Evolutionary conservation across 1,284 basidiomycete species (phyloP).

Genomic region (Ganoderma meredithae): DNA sequence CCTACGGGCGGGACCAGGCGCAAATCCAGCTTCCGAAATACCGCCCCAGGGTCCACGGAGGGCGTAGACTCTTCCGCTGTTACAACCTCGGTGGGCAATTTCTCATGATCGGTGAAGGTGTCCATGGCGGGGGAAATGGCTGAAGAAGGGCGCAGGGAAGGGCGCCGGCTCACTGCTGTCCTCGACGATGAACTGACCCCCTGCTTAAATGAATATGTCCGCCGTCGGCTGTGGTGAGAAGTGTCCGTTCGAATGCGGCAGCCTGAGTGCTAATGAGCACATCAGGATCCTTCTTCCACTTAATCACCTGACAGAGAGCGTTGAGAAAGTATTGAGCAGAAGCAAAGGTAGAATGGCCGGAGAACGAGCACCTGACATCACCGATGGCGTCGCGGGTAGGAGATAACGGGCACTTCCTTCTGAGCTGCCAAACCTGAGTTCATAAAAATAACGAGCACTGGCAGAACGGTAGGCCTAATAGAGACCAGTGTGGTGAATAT

Average conservation of each 20-base stretch:
- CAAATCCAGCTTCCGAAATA: conserved; percentile 36
- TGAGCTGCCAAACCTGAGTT: no score
- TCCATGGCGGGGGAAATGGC: not conserved
- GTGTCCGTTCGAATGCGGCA: not conserved
- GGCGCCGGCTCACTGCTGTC: not conserved
- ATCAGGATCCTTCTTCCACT: not conserved
- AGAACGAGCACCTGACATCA: no score
- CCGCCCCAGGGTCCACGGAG: not conserved
- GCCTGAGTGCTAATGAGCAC: not conserved
- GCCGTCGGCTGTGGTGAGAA: not conserved
- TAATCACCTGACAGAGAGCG: not conserved
- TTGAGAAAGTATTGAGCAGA: not conserved
- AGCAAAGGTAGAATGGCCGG: not conserved
- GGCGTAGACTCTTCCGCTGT: not conserved
- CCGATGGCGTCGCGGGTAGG: no score
- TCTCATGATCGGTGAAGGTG: not conserved
- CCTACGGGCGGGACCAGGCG: conserved; percentile 18
- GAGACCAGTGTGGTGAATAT: no score
- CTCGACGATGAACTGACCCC: not conserved
- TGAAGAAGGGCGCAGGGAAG: not conserved
- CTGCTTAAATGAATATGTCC: not conserved
- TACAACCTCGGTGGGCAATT: not conserved
- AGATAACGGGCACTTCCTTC: no score
- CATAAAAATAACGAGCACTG: no score
- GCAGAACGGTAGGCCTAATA: no score